A percentile compares a stretch with the other conserved stretches of the same genome.
Conservation (phyloP, 768 basidiomycete species). For the Tricholoma furcatifolium region DNA sequence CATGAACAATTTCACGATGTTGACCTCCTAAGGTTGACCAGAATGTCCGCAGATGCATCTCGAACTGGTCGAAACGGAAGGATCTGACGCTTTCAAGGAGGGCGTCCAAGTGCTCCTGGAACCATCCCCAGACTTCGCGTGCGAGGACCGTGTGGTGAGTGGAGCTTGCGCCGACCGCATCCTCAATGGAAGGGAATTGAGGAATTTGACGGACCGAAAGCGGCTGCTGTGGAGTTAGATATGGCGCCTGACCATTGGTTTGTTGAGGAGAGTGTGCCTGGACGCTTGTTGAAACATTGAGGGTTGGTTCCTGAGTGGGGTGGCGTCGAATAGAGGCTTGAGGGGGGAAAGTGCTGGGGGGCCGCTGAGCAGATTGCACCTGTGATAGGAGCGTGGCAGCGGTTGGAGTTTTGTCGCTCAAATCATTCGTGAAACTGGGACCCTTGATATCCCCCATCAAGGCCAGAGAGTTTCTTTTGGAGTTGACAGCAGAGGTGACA, state of each 20-base stretch:
- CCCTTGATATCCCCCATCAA: conserved; percentile 65
- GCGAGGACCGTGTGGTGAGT: conserved; percentile 80
- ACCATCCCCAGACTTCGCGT: conserved; percentile 89
- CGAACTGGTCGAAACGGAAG: conserved; percentile 88
- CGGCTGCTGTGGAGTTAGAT: conserved; percentile 49
- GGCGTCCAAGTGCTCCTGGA: conserved; percentile 86
- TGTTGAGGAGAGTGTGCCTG: conserved; percentile 55
- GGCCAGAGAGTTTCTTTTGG: conserved; percentile 73
- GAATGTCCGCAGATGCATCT: conserved; percentile 82
- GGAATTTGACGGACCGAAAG: conserved; percentile 74
- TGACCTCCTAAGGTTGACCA: conserved; percentile 74
- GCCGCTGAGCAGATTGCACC: conserved; percentile 67
- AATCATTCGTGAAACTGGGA: conserved; percentile 56
- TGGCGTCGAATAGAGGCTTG: conserved; percentile 81
- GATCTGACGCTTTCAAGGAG: conserved; percentile 74
- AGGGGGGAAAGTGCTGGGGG: conserved; percentile 56
- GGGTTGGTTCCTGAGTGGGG: conserved; percentile 53
- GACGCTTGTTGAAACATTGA: conserved; percentile 53
- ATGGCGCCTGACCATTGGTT: conserved; percentile 42
- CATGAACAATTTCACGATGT: conserved; percentile 87
- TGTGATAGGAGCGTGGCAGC: conserved; percentile 75
- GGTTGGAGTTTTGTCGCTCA: conserved; percentile 86
- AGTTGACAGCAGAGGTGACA: conserved; percentile 54
- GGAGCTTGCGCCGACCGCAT: conserved; percentile 73
- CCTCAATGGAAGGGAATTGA: conserved; percentile 84